phyloP scores from a whole-genome alignment of 352 stramenopile species.

The Phytophthora boehmeriae region DNA sequence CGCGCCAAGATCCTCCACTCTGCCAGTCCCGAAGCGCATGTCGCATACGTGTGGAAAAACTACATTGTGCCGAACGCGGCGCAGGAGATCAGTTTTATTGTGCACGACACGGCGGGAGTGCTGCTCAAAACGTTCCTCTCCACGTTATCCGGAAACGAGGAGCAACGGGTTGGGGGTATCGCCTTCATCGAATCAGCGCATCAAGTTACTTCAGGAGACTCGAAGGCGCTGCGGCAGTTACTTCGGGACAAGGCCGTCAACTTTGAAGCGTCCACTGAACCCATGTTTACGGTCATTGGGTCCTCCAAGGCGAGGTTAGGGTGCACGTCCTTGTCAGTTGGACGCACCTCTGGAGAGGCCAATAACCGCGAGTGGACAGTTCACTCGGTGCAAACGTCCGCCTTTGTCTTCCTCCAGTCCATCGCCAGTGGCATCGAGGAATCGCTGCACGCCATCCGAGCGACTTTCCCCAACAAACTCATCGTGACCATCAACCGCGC shows the following conservation, averaged over 20 bases:
- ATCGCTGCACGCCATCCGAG: conserved; percentile 75
- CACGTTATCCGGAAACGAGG: conserved; percentile 58
- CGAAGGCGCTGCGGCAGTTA: conserved; percentile 54
- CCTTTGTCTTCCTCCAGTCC: conserved; percentile 87
- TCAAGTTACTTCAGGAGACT: conserved; percentile 66
- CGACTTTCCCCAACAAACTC: conserved; percentile 90
- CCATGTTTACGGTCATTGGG: conserved; percentile 85
- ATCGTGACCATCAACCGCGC: conserved; percentile 89
- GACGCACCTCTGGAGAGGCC: conserved; percentile 64
- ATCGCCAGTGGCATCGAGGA: conserved; percentile 78
- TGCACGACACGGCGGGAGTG: conserved; percentile 69
- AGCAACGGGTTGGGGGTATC: conserved; percentile 73
- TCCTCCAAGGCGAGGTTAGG: conserved; percentile 74
- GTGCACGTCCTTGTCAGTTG: conserved; percentile 81
- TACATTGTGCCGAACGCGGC: conserved; percentile 83
- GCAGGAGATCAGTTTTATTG: conserved; percentile 87
- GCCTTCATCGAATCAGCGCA: conserved; percentile 87
- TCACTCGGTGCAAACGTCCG: conserved; percentile 86
- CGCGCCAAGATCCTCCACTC: conserved; percentile 85
- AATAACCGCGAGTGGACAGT: conserved; percentile 86
- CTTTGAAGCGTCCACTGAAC: conserved; percentile 81
- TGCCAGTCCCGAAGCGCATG: conserved; percentile 73
- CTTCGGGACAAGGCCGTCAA: conserved; percentile 79
- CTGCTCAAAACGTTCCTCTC: conserved; percentile 78
- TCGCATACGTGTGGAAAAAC: conserved; percentile 88